Percentiles rank a stretch among this genome's conserved stretches.
These are phyloP conservation scores for Mycocentrospora acerina DNA, from an alignment of 2,329 filamentous ascomycete genomes.

Conservation along the genomic window DNA sequence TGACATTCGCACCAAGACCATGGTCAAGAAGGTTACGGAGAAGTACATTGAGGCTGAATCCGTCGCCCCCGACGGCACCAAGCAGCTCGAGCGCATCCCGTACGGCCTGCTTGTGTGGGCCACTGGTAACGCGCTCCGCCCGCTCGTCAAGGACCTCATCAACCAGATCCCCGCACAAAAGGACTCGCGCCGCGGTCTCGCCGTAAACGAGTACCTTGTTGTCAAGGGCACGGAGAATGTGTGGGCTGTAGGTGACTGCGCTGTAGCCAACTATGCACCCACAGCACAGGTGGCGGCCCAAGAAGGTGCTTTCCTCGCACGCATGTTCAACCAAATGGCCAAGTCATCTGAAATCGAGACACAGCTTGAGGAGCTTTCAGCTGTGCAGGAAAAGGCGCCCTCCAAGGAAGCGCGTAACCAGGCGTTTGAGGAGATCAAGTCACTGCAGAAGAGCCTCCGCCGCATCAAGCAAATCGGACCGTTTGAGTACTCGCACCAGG, in stretches of 20 bases:
- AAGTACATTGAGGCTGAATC: slow-evolving; percentile 90
- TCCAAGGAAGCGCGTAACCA: slow-evolving; percentile 61
- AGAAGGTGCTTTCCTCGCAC: slow-evolving; percentile 91
- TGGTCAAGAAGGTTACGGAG: slow-evolving; percentile 96
- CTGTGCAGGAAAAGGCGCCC: slow-evolving; percentile 63
- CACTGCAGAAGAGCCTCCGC: slow-evolving; percentile 80
- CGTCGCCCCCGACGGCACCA: slow-evolving; percentile 78
- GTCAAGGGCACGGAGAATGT: slow-evolving; percentile 96
- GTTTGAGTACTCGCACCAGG: slow-evolving; percentile 98
- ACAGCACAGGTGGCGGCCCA: slow-evolving; percentile 96
- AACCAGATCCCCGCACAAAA: slow-evolving; percentile 89
- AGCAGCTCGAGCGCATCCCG: slow-evolving; percentile 77
- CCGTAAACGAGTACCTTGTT: slow-evolving; percentile 97
- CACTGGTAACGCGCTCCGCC: slow-evolving; percentile 91
- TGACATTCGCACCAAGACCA: slow-evolving; percentile 95
- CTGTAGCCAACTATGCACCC: slow-evolving; percentile 94
- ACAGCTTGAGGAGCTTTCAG: slow-evolving; percentile 70
- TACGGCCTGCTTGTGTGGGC: slow-evolving; percentile 98
- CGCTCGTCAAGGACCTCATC: slow-evolving; percentile 89
- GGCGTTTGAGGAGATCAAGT: slow-evolving; percentile 75
- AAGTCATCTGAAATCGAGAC: slow-evolving; percentile 82
- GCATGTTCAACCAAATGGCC: slow-evolving; percentile 98
- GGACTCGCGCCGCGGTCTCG: slow-evolving; percentile 89
- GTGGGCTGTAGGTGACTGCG: slow-evolving; percentile 97
- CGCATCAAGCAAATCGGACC: slow-evolving; percentile 93